phyloP scores from a whole-genome alignment of 1,284 basidiomycete genomes.

The Ceratobasidium sp. region DNA sequence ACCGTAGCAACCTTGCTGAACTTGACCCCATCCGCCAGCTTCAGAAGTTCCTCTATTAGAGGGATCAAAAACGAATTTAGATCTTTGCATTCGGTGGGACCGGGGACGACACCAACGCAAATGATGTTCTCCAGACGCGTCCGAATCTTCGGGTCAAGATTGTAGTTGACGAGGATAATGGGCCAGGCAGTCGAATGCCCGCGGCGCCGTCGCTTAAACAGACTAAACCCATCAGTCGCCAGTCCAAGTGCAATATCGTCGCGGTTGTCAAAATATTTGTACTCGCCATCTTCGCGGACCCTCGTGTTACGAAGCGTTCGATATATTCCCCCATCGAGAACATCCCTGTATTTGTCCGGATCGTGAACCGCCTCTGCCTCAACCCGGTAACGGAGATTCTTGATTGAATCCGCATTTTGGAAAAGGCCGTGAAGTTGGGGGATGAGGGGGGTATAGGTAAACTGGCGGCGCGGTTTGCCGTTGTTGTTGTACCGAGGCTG shows the following conservation, averaged over 20 bases:
- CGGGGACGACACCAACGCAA: slow-evolving; percentile 46
- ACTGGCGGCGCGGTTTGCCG: slow-evolving; percentile 4
- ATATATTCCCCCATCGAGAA: slow-evolving; percentile 58
- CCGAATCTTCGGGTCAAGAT: slow-evolving; percentile 42
- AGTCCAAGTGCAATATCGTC: slow-evolving; percentile 56
- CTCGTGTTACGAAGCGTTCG: slow-evolving; percentile 51
- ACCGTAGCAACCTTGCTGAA: no score
- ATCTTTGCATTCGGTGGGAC: slow-evolving; percentile 45
- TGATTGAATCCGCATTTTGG: slow-evolving; percentile 46
- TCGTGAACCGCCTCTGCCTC: no score
- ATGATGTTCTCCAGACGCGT: slow-evolving; percentile 43
- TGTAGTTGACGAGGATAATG: slow-evolving; percentile 48
- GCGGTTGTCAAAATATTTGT: slow-evolving; percentile 42
- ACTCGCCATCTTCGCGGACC: slow-evolving; percentile 49
- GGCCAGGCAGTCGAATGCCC: slow-evolving; percentile 56
- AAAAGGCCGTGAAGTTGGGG: slow-evolving; percentile 41
- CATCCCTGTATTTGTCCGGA: no score
- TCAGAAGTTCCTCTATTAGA: slow-evolving; percentile 34
- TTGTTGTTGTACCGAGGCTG: background rate
- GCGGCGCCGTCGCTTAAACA: slow-evolving; percentile 54
- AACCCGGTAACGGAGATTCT: no score
- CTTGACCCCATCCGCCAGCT: no score
- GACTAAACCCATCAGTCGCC: slow-evolving; percentile 55
- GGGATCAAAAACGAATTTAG: slow-evolving; percentile 46
- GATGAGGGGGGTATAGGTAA: slow-evolving; percentile 48